These are phyloP conservation scores for Phellopilus nigrolimitatus DNA, from an alignment of 1,284 basidiomycete species.

Conservation along the genomic window DNA sequence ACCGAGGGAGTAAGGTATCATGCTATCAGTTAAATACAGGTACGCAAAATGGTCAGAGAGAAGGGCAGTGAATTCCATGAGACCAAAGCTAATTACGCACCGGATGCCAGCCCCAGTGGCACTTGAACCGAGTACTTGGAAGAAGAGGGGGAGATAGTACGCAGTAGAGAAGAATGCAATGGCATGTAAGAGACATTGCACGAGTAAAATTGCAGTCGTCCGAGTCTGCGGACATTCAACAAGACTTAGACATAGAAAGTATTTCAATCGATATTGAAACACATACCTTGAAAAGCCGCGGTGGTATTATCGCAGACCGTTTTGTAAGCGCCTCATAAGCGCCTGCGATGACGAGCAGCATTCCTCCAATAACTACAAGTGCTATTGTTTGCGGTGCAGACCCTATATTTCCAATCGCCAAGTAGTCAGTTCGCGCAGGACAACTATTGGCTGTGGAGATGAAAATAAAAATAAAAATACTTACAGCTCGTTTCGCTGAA, in stretches of 20 bases:
- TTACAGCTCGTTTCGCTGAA: constrained; percentile 63
- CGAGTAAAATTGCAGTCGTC: constrained; percentile 64
- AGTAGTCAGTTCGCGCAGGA: background rate
- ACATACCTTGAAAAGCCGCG: constrained; percentile 67
- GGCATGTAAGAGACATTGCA: constrained; percentile 63
- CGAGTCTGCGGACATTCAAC: constrained; percentile 46
- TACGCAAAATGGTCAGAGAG: background rate
- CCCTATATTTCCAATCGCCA: constrained; percentile 26
- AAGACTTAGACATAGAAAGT: background rate
- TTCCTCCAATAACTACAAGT: constrained; percentile 65
- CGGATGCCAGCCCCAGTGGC: constrained; percentile 71
- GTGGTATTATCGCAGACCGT: constrained; percentile 76
- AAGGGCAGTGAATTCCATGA: constrained; percentile 1
- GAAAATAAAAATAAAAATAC: constrained; percentile 24
- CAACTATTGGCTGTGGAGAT: no score
- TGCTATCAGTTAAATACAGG: constrained; percentile 35
- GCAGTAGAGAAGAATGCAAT: constrained; percentile 62
- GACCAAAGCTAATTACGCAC: constrained; percentile 35
- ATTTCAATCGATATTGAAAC: background rate
- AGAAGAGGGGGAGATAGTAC: constrained; percentile 75
- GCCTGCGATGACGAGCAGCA: constrained; percentile 50
- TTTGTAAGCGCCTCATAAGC: constrained; percentile 69
- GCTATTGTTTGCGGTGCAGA: constrained; percentile 57
- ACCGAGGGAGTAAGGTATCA: constrained; percentile 73
- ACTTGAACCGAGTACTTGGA: constrained; percentile 72